Evolutionary conservation across 768 basidiomycete genomes (phyloP).

Genomic region (Boletus rubescentipes): DNA sequence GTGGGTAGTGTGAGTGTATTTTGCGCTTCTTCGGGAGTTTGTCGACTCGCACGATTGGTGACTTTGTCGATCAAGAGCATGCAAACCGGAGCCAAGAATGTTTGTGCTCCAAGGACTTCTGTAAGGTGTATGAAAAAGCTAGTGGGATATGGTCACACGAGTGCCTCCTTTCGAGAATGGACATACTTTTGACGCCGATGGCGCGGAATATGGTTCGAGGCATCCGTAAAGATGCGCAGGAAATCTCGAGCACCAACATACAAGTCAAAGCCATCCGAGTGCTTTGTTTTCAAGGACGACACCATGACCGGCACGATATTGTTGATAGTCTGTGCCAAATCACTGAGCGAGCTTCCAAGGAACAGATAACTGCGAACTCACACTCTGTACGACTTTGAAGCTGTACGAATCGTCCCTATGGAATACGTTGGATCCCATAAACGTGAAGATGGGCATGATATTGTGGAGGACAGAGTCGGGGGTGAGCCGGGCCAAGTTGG

Average conservation of each 20-base stretch:
- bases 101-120: slow-evolving; percentile 72
- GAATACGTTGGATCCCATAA: slow-evolving; percentile 98
- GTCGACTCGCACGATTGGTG: slow-evolving; percentile 66
- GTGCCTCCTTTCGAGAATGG: not conserved
- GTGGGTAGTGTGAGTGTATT: slow-evolving; percentile 64
- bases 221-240: slow-evolving; percentile 90
- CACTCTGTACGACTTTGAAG: slow-evolving; percentile 93
- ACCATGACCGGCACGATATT: slow-evolving; percentile 94
- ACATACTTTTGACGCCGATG: slow-evolving; percentile 87
- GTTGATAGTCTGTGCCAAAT: slow-evolving; percentile 70
- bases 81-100: slow-evolving; percentile 79
- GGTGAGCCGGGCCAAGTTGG: slow-evolving; percentile 76
- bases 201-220: slow-evolving; percentile 85
- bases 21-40: slow-evolving; percentile 57
- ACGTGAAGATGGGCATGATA: slow-evolving; percentile 98
- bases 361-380: slow-evolving; percentile 27
- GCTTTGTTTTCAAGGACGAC: slow-evolving; percentile 63
- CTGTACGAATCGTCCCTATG: slow-evolving; percentile 95
- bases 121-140: slow-evolving; percentile 91
- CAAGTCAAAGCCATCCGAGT: slow-evolving; percentile 55
- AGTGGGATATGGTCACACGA: slow-evolving; percentile 5
- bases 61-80: slow-evolving; percentile 85
- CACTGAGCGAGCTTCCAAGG: not conserved
- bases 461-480: slow-evolving; percentile 93
- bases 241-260: slow-evolving; percentile 76